Evolutionary conservation across 1,139 yeast genomes (phyloP).

Genomic region (Diutina sp.): DNA sequence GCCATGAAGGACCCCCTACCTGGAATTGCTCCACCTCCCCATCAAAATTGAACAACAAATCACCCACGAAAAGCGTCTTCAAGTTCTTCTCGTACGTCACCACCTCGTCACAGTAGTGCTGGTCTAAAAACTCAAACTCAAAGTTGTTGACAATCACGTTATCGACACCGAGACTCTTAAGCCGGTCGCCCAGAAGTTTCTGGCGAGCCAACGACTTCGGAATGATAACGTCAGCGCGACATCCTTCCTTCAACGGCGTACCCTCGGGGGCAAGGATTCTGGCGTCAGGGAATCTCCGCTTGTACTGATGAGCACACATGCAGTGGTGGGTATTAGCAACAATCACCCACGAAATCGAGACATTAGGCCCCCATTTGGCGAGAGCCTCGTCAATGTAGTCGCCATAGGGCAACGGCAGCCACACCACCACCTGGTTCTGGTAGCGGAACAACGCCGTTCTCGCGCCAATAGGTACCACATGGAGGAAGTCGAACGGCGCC

Average conservation of each 20-base stretch:
- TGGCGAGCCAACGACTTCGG: neutral
- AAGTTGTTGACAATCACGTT: constrained; percentile 23
- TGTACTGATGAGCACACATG: constrained; percentile 39
- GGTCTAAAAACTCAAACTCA: constrained; percentile 42
- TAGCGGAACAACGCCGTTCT: constrained; percentile 6
- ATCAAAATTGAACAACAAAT: constrained; percentile 37
- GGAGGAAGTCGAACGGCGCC: constrained; percentile 4
- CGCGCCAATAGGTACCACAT: constrained; percentile 5
- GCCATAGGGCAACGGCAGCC: constrained; percentile 6
- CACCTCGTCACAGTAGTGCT: constrained; percentile 42
- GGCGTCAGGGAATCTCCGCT: constrained; percentile 30
- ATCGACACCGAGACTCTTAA: constrained; percentile 16
- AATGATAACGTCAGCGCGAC: constrained; percentile 7
- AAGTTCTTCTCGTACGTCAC: constrained; percentile 35
- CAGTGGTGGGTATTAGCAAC: constrained; percentile 46
- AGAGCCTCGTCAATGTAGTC: constrained; percentile 4
- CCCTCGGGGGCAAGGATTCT: constrained; percentile 38
- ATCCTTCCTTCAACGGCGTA: constrained; percentile 13
- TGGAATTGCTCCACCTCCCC: constrained; percentile 8
- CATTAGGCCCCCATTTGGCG: neutral
- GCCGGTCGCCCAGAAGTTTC: neutral
- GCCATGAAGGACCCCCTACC: constrained; percentile 7
- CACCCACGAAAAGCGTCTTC: constrained; percentile 41
- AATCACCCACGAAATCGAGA: constrained; percentile 11
- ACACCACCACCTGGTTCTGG: constrained; percentile 4